Percentiles rank a stretch among this genome's conserved stretches.
phyloP scores from a whole-genome alignment of 192 early-diverging fungal genomes.

The Obelidium mucronatum region DNA sequence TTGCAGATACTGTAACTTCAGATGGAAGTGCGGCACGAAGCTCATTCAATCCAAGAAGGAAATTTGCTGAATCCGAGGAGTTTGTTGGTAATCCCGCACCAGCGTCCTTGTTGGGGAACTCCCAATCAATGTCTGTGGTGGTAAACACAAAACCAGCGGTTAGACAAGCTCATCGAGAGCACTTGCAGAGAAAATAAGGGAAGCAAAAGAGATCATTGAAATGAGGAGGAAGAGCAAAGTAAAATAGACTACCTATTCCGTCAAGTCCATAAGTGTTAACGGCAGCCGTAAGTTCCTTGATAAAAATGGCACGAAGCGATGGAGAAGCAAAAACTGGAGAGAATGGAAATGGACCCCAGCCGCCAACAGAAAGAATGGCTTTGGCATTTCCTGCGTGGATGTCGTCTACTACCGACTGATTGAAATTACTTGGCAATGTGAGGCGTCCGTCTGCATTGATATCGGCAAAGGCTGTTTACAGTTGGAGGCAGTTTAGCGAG shows the following conservation, averaged over 20 bases:
- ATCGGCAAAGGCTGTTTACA: not conserved
- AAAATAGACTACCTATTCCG: not conserved
- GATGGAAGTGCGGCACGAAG: not conserved
- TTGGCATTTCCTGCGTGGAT: not conserved
- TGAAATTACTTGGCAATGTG: not conserved
- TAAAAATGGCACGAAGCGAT: not conserved
- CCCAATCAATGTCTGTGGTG: constrained; percentile 1
- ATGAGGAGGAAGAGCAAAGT: too few species aligned
- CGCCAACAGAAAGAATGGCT: not conserved
- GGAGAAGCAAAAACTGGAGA: not conserved
- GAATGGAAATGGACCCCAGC: not conserved
- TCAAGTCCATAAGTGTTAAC: not conserved
- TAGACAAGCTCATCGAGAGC: too few species aligned
- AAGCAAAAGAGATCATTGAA: too few species aligned
- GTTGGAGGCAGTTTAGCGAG: not conserved
- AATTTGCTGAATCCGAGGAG: not conserved
- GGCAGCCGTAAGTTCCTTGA: not conserved
- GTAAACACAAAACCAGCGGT: not conserved
- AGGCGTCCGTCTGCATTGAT: not conserved
- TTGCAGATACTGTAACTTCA: not conserved
- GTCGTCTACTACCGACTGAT: not conserved
- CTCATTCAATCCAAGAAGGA: not conserved
- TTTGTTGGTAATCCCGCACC: not conserved
- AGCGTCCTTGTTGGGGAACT: not conserved
- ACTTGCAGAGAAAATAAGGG: too few species aligned